phyloP scores from a whole-genome alignment of 306 rosid genomes.

The Inga laurina region DNA sequence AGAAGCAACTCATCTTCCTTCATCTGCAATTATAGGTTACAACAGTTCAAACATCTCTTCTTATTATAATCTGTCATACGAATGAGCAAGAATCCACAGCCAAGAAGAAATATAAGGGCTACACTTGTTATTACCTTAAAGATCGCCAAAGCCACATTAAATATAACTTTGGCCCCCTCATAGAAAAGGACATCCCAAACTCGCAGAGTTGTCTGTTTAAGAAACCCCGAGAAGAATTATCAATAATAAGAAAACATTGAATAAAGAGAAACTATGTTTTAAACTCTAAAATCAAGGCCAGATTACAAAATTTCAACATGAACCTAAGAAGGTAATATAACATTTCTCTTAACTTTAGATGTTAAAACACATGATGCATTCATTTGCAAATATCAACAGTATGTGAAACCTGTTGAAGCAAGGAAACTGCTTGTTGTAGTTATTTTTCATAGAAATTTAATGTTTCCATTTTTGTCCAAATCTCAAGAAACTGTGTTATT shows the following conservation, averaged over 20 bases:
- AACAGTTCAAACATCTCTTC: constrained; percentile 35
- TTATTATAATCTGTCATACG: constrained; percentile 8
- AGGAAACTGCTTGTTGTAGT: background rate
- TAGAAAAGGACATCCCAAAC: constrained; percentile 99
- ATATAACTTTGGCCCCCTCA: constrained; percentile 92
- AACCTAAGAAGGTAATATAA: background rate
- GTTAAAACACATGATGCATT: background rate
- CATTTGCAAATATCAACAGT: background rate
- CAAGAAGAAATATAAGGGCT: constrained; percentile 15
- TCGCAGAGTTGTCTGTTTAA: constrained; percentile 76
- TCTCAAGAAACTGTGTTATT: background rate
- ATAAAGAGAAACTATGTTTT: background rate
- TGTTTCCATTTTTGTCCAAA: background rate
- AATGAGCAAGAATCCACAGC: background rate
- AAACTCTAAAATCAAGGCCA: background rate
- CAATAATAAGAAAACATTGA: constrained; percentile 15
- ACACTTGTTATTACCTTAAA: constrained; percentile 65
- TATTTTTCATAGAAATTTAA: background rate
- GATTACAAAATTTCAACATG: background rate
- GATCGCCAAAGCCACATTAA: constrained; percentile 92
- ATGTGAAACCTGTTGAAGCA: background rate
- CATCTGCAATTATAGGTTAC: constrained; percentile 67
- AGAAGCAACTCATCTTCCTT: constrained; percentile 79
- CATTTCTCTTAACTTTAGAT: background rate
- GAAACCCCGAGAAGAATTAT: constrained; percentile 34